Percentiles rank a stretch among this genome's conserved stretches.
phyloP scores from a whole-genome alignment of 2,329 filamentous ascomycete genomes.

The Lomentospora prolificans region DNA sequence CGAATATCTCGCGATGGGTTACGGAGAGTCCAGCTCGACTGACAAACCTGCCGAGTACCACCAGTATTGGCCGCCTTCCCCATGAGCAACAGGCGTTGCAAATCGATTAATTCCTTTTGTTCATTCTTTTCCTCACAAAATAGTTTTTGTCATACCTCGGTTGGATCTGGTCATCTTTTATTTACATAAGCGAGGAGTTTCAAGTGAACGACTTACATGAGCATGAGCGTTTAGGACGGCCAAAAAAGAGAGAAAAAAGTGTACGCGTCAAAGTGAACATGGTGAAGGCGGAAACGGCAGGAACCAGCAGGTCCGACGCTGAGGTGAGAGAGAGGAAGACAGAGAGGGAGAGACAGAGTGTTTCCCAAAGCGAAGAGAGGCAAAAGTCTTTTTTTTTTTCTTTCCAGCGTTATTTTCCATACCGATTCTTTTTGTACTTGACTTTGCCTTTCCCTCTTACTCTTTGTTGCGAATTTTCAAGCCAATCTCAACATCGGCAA shows the following conservation, averaged over 20 bases:
- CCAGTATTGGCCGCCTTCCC: slow-evolving; percentile 1
- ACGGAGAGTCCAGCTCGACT: background rate
- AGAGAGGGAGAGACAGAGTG: too few relatives aligned
- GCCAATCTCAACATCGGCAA: slow-evolving; percentile 3
- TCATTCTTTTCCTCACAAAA: background rate
- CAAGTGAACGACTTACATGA: slow-evolving; percentile 8
- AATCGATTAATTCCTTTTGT: background rate
- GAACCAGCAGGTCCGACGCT: slow-evolving; percentile 7
- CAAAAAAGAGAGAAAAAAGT: background rate
- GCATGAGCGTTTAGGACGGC: slow-evolving; percentile 7
- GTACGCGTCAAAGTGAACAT: background rate
- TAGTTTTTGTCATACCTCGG: background rate
- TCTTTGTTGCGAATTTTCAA: background rate
- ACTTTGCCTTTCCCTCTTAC: background rate
- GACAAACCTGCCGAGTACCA: slow-evolving; percentile 3
- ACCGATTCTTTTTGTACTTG: slow-evolving; percentile 8
- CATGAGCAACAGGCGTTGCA: background rate
- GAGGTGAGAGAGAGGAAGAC: background rate
- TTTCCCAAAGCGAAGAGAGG: slow-evolving; percentile 1
- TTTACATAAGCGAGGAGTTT: slow-evolving; percentile 9
- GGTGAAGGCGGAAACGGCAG: background rate
- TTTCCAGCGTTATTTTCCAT: slow-evolving; percentile 9
- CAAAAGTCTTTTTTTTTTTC: slow-evolving; percentile 12
- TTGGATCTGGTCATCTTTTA: background rate
- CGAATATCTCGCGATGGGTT: slow-evolving; percentile 3